phyloP scores from a whole-genome alignment of 768 basidiomycete species.

The Trichaptum fuscoviolaceum region DNA sequence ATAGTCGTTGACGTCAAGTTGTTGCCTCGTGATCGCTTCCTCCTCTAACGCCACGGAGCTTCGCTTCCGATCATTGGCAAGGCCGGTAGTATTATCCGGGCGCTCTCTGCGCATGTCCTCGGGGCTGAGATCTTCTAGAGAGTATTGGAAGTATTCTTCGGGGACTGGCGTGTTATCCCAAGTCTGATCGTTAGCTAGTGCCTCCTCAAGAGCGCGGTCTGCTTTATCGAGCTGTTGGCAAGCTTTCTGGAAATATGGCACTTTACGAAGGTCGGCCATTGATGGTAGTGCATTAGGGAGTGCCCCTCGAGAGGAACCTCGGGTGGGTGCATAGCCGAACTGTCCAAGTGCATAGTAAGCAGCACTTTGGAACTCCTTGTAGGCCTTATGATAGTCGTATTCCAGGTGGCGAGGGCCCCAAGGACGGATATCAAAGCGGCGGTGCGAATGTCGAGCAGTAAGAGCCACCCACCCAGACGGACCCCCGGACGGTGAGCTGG shows the following conservation, averaged over 20 bases:
- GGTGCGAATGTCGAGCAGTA: neutral
- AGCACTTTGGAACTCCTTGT: slow-evolving; percentile 4
- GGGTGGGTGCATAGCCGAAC: neutral
- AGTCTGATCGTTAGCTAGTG: neutral
- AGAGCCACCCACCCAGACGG: neutral
- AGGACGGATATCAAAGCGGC: slow-evolving; percentile 1
- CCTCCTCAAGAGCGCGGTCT: neutral
- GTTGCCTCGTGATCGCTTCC: neutral
- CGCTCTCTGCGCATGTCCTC: neutral
- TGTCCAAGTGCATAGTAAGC: slow-evolving; percentile 2
- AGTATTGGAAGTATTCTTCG: neutral
- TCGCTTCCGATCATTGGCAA: neutral
- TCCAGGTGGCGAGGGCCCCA: slow-evolving; percentile 3
- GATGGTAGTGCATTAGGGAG: neutral
- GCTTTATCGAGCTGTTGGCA: neutral
- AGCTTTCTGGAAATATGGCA: neutral
- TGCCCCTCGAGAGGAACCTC: neutral
- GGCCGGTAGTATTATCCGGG: neutral
- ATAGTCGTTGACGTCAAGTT: neutral
- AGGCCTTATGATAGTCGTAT: slow-evolving; percentile 2
- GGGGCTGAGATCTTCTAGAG: neutral
- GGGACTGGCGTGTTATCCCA: slow-evolving; percentile 3
- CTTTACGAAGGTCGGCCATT: neutral
- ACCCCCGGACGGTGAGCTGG: neutral
- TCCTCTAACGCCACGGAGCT: neutral